phyloP scores from a whole-genome alignment of 2,329 filamentous ascomycete species.

The Apiospora marii region DNA sequence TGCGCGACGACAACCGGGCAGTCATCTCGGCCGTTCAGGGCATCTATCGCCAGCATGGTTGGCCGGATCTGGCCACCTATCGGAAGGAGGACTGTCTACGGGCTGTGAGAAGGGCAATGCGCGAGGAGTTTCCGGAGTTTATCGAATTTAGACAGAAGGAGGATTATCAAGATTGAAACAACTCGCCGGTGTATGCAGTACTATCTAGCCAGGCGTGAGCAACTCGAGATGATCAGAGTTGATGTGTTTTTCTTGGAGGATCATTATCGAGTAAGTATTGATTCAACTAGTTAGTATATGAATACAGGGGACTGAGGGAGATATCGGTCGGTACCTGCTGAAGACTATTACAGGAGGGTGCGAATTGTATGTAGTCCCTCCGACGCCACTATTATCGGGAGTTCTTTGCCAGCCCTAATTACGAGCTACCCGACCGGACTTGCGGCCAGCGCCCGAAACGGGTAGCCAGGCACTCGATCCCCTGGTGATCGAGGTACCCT shows the following conservation, averaged over 20 bases:
- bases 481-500: no score
- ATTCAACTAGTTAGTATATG: no score
- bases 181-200: neutral
- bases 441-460: no score
- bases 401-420: no score
- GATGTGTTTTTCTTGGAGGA: neutral
- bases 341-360: no score
- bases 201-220: neutral
- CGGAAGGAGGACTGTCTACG: neutral
- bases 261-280: no score
- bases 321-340: no score
- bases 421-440: no score
- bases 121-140: neutral
- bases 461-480: no score
- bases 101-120: neutral
- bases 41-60: slow-evolving; percentile 7
- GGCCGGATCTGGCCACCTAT: neutral
- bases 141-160: neutral
- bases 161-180: neutral
- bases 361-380: no score
- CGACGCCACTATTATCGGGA: no score
- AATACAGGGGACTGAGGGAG: no score
- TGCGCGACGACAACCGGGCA: neutral
- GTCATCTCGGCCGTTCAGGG: neutral
- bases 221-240: neutral